These are phyloP conservation scores for Phyllosticta citriasiana DNA, from an alignment of 2,329 filamentous ascomycete species.

Conservation along the genomic window DNA sequence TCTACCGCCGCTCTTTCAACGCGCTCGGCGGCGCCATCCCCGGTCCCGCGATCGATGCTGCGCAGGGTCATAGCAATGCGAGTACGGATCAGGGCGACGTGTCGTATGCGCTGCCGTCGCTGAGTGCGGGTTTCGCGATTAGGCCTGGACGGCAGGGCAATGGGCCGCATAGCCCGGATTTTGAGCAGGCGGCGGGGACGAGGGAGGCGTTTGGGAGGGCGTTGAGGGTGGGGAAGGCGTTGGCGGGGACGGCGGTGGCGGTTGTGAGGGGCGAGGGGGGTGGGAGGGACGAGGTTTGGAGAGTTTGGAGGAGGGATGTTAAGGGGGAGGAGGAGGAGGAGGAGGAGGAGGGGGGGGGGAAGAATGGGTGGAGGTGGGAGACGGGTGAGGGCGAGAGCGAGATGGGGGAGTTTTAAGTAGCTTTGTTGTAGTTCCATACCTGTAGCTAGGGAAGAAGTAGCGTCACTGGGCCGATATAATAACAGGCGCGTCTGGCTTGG, in stretches of 20 bases:
- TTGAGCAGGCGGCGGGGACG: slow-evolving; percentile 27
- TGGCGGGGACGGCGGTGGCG: slow-evolving; percentile 30
- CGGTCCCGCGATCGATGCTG: slow-evolving; percentile 31
- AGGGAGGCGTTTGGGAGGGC: slow-evolving; percentile 25
- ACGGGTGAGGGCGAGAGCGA: too few species aligned
- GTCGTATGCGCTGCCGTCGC: slow-evolving; percentile 47
- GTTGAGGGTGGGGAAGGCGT: slow-evolving; percentile 25
- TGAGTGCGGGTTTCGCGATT: slow-evolving; percentile 44
- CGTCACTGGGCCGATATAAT: too few species aligned
- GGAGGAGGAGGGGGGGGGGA: too few species aligned
- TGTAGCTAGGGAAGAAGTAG: too few species aligned
- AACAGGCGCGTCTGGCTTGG: too few species aligned
- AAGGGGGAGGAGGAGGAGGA: slow-evolving; percentile 11
- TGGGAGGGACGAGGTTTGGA: slow-evolving; percentile 12
- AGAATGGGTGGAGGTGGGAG: too few species aligned
- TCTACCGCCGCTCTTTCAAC: slow-evolving; percentile 18
- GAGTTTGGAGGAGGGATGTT: slow-evolving; percentile 20
- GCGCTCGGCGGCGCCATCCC: slow-evolving; percentile 25
- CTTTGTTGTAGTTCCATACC: too few species aligned
- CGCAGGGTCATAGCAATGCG: slow-evolving; percentile 37
- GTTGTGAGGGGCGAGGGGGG: slow-evolving; percentile 18
- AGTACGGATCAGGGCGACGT: slow-evolving; percentile 53
- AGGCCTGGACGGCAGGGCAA: slow-evolving; percentile 25
- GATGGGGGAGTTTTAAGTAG: too few species aligned
- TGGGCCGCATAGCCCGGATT: slow-evolving; percentile 32